A percentile compares a stretch with the other conserved stretches of the same genome.
Evolutionary conservation across 2,329 filamentous ascomycete genomes (phyloP).

Genomic region (Ophiosphaerella narmari): DNA sequence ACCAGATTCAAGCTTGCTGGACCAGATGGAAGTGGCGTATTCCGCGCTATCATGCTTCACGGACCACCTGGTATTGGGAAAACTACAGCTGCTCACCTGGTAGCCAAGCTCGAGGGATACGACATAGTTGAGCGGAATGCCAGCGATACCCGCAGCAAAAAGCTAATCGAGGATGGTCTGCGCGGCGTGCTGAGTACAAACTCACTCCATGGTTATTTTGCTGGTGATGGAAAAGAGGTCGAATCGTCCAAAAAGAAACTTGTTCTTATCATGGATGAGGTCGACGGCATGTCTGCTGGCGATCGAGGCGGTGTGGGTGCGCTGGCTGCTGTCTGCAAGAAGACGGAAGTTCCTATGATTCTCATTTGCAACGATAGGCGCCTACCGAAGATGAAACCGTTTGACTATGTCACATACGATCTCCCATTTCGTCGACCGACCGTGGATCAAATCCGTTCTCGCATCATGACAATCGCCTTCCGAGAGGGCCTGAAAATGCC

Average conservation of each 20-base stretch:
- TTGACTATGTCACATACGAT: constrained; percentile 83
- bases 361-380: constrained; percentile 96
- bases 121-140: constrained; percentile 95
- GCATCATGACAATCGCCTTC: constrained; percentile 94
- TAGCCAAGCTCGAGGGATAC: constrained; percentile 89
- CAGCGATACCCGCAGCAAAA: constrained; percentile 94
- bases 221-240: constrained; percentile 78
- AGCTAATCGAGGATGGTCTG: constrained; percentile 86
- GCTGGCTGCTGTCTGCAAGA: constrained; percentile 91
- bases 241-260: constrained; percentile 87
- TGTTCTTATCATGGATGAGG: constrained; percentile 97
- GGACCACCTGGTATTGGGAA: constrained; percentile 97
- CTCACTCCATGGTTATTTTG: constrained; percentile 88
- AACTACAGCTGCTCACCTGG: constrained; percentile 93
- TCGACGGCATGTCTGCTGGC: constrained; percentile 97
- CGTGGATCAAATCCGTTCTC: constrained; percentile 84
- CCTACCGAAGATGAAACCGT: constrained; percentile 97
- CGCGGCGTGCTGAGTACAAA: constrained; percentile 91
- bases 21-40: constrained; percentile 79
- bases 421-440: constrained; percentile 88
- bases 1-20: constrained; percentile 82
- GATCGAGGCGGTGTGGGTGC: constrained; percentile 95
- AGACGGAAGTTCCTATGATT: constrained; percentile 92
- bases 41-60: constrained; percentile 91
- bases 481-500: constrained; percentile 88